Evolutionary conservation across 129 eudicot genomes (phyloP).

Genomic region (Flaveria sonorensis): DNA sequence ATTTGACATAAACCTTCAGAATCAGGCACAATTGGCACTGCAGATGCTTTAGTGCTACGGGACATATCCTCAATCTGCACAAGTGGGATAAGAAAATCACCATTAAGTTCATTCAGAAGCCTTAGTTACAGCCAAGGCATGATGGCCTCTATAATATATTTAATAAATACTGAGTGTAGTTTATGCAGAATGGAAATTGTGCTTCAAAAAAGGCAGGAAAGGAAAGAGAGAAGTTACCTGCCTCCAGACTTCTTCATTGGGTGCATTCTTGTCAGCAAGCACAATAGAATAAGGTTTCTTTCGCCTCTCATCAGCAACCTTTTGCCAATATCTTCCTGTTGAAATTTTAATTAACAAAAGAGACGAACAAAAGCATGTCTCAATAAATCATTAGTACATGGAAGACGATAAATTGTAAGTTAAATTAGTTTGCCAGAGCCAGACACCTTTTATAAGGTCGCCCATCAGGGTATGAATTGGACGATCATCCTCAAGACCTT

Average conservation of each 20-base stretch:
- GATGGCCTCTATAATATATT: neutral
- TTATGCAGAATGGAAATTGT: neutral
- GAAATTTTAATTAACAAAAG: constrained; percentile 17
- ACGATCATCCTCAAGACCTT: constrained; percentile 80
- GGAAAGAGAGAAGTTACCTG: constrained; percentile 54
- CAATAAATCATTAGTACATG: neutral
- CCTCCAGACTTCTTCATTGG: constrained; percentile 97
- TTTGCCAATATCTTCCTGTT: constrained; percentile 83
- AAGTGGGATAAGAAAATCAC: constrained; percentile 11
- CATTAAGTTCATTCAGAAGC: neutral
- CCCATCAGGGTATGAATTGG: constrained; percentile 93
- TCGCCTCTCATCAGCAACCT: constrained; percentile 66
- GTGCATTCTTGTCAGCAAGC: constrained; percentile 99
- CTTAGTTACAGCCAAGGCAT: neutral
- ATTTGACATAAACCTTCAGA: constrained; percentile 68
- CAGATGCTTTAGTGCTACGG: constrained; percentile 65
- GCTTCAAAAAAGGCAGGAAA: constrained; percentile 15
- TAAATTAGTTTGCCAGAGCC: neutral
- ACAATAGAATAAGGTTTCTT: constrained; percentile 76
- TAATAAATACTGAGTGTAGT: neutral
- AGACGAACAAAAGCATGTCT: neutral
- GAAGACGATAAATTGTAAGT: neutral
- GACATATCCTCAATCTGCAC: constrained; percentile 91
- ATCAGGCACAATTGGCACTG: constrained; percentile 86
- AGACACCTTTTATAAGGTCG: constrained; percentile 84